Evolutionary conservation across 202 grass and related monocot species (phyloP).

Genomic region (Hordeum pubiflorum): DNA sequence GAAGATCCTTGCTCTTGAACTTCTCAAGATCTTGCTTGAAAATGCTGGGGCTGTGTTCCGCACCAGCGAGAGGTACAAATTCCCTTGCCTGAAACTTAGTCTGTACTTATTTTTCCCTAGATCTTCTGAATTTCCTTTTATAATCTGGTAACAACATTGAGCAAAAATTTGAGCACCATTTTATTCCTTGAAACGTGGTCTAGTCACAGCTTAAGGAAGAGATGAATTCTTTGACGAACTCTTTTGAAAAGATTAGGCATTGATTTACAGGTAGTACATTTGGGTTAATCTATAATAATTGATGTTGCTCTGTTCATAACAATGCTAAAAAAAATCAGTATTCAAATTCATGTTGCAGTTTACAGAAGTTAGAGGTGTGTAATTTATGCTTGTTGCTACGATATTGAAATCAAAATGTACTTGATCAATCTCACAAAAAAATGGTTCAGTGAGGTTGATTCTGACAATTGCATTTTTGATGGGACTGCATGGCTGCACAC

Average conservation of each 20-base stretch:
- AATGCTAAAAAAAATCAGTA: not conserved
- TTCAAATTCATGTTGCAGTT: not conserved
- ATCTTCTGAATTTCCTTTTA: conserved; percentile 8
- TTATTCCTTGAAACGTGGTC: conserved; percentile 9
- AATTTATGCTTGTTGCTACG: conserved; percentile 3
- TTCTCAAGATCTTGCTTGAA: conserved; percentile 98
- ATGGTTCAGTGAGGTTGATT: not conserved
- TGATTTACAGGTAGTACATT: not conserved
- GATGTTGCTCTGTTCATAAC: not conserved
- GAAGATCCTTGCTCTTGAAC: conserved; percentile 90
- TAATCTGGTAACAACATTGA: not conserved
- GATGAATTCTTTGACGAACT: not conserved
- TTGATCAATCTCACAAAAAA: not conserved
- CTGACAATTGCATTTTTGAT: not conserved
- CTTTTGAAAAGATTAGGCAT: not conserved
- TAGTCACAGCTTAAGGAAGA: not conserved
- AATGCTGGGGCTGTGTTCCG: conserved; percentile 97
- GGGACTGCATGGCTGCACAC: not conserved
- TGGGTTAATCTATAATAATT: not conserved
- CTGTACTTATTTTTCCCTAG: not conserved
- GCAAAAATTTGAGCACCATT: not conserved
- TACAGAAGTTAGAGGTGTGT: conserved; percentile 6
- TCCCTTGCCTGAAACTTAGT: conserved; percentile 13
- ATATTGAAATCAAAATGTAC: conserved; percentile 5
- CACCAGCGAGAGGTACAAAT: conserved; percentile 84